Conservation (phyloP, 768 basidiomycete species). For the Boletus rufocinnamomeus region DNA sequence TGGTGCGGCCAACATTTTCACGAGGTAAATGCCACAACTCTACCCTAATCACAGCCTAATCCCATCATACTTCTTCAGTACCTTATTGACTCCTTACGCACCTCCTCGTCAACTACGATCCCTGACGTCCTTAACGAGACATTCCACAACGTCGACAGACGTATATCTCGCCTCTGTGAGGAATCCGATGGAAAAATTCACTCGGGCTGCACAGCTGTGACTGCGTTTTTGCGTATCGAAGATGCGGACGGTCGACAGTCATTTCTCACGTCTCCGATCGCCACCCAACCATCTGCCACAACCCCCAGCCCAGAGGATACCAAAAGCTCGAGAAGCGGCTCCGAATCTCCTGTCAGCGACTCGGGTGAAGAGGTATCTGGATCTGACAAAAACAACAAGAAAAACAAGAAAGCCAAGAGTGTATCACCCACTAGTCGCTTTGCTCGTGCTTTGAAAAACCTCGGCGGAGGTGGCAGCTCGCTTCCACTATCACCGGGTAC, state of each 20-base stretch:
- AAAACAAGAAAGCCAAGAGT: slow-evolving; percentile 45
- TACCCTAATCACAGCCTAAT: slow-evolving; percentile 4
- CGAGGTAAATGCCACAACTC: slow-evolving; percentile 50
- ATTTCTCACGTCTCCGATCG: slow-evolving; percentile 47
- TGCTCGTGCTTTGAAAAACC: slow-evolving; percentile 55
- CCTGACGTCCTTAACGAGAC: slow-evolving; percentile 92
- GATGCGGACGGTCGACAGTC: slow-evolving; percentile 73
- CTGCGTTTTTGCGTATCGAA: slow-evolving; percentile 92
- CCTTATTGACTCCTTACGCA: slow-evolving; percentile 69
- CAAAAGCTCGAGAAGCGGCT: slow-evolving; percentile 36
- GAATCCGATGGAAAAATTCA: slow-evolving; percentile 91
- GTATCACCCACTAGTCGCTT: slow-evolving; percentile 48
- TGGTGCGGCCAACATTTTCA: slow-evolving; percentile 99
- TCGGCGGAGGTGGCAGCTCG: slow-evolving; percentile 40
- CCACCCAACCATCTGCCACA: slow-evolving; percentile 32
- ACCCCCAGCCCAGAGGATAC: slow-evolving; percentile 36
- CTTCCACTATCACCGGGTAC: slow-evolving; percentile 16
- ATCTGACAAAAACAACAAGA: slow-evolving; percentile 38
- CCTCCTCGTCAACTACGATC: slow-evolving; percentile 57
- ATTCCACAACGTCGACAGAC: slow-evolving; percentile 89
- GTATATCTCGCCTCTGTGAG: slow-evolving; percentile 81
- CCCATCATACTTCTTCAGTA: slow-evolving; percentile 39
- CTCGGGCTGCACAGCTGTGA: slow-evolving; percentile 96
- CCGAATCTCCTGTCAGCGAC: slow-evolving; percentile 48
- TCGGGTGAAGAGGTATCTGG: slow-evolving; percentile 39